Evolutionary conservation across 2,329 filamentous ascomycete species (phyloP), one percentile per base, ranked within the genome.

Genomic region (Neurospora sp.): DNA sequence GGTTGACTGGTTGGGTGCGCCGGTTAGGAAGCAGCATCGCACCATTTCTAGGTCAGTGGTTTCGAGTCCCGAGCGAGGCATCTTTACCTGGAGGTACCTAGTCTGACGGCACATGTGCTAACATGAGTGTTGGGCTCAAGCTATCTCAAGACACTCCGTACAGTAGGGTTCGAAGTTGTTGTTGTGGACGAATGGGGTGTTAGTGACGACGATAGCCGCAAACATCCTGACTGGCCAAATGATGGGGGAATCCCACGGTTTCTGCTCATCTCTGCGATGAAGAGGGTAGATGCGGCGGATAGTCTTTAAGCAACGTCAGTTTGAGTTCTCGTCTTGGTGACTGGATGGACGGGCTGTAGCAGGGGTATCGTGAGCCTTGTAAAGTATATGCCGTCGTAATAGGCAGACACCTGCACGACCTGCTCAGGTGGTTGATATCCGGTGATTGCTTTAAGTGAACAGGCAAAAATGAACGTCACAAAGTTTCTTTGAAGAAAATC

Each of bases 21-120:
- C 80, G 1, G 80, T 82, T 68, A 74, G 78, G 69, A 85, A 84
- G 75, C 81, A 84, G 73, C 82, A 85, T 75, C 80, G 82, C 4
- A 84, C 82, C 8, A 72, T 83, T 17, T 62, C 52, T 62, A 62
- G 52, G 52, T 62, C 23, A 62, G 46, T 33, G 15, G 19, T 15
- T 52, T 2, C 19, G 19, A 12, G 8, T 28, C 12, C 23, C 19
- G n/a, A 52, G 19, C 19, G 46, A 52, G 19, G 46, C 15, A 41
- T 41, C n/a, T 43, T 6, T 43, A 43, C 41, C 17, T 10, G 28
- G 28, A 28, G 3, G 3, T 41, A 46, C 41, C n/a, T 46, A 1
- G 8, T n/a, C 12, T 46, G 41, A 46, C 28, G 28, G 28, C 6
- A 1, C n/a, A 17, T 10, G 6, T 36, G 52, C 52, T 62, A 62